Conservation (phyloP, 306 rosid species). For the Leucaena leucocephala region DNA sequence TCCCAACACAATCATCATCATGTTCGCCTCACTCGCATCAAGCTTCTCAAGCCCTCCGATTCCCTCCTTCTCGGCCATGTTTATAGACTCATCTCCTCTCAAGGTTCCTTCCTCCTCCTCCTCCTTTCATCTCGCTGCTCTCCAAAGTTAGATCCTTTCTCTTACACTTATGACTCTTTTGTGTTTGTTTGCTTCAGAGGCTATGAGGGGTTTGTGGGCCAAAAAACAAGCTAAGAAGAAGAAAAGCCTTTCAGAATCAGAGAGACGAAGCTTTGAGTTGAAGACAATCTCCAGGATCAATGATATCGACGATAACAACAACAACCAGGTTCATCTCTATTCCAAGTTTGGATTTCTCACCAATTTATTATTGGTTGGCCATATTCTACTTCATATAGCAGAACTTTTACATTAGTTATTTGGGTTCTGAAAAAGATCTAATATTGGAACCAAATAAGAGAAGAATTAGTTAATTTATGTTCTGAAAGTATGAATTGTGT, state of each 20-base stretch:
- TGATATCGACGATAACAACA: slow-evolving; percentile 44
- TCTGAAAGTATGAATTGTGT: not conserved
- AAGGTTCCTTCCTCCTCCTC: slow-evolving; percentile 52
- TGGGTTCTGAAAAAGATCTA: not conserved
- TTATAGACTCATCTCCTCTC: slow-evolving; percentile 81
- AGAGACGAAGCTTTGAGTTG: slow-evolving; percentile 43
- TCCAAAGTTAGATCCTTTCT: not conserved
- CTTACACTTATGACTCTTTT: slow-evolving; percentile 19
- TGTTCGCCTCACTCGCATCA: slow-evolving; percentile 80
- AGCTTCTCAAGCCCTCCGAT: slow-evolving; percentile 89
- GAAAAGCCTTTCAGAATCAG: slow-evolving; percentile 48
- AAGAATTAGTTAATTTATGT: not conserved
- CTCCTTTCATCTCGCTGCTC: not conserved
- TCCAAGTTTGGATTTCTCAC: not conserved
- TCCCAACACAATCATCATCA: slow-evolving; percentile 15
- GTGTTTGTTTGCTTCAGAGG: slow-evolving; percentile 51
- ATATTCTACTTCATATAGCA: not conserved
- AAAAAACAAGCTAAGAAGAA: slow-evolving; percentile 76
- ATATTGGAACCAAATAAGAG: not conserved
- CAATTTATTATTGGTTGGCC: too few relatives aligned
- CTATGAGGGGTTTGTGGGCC: slow-evolving; percentile 73
- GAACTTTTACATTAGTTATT: not conserved
- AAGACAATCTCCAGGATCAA: slow-evolving; percentile 43
- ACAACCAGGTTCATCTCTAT: slow-evolving; percentile 44
- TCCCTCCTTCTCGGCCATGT: slow-evolving; percentile 85